Conservation (phyloP, 371 early-diverging fungal species). For the Mucor mucedo region DNA sequence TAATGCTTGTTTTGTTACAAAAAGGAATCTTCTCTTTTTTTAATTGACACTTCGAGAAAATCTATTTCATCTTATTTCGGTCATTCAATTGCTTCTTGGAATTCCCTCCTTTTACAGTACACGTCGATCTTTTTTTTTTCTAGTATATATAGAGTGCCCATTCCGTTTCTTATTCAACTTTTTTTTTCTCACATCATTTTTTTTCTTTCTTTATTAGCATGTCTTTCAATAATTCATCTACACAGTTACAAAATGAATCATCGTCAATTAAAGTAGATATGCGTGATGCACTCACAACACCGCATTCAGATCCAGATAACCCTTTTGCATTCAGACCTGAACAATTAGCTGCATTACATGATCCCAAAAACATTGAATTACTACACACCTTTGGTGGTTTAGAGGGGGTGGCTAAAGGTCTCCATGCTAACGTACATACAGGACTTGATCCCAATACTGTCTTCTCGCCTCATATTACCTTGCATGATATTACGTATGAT, state of each 20-base stretch:
- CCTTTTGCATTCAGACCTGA: conserved; percentile 55
- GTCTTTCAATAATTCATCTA: conserved; percentile 4
- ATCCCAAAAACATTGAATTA: conserved; percentile 54
- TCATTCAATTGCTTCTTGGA: conserved; percentile 10
- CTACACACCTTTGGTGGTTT: conserved; percentile 50
- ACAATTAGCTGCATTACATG: conserved; percentile 52
- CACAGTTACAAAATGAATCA: conserved; percentile 1
- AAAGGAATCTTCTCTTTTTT: conserved; percentile 2
- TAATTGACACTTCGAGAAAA: conserved; percentile 1
- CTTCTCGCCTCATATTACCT: conserved; percentile 21
- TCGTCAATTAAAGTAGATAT: conserved; percentile 21
- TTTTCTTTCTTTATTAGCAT: conserved; percentile 2
- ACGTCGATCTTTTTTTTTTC: neutral
- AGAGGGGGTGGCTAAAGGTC: conserved; percentile 49
- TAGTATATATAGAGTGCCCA: neutral
- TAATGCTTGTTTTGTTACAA: conserved; percentile 19
- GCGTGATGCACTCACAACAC: conserved; percentile 28
- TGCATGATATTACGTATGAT: conserved; percentile 28
- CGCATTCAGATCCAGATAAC: conserved; percentile 39
- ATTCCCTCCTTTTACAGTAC: neutral
- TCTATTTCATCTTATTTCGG: conserved; percentile 8
- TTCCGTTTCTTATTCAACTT: neutral
- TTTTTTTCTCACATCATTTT: neutral
- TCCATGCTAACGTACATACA: conserved; percentile 42
- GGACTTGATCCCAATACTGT: conserved; percentile 42